Conservation (phyloP, 2,329 filamentous ascomycete species). For the Epichloe sibirici region DNA sequence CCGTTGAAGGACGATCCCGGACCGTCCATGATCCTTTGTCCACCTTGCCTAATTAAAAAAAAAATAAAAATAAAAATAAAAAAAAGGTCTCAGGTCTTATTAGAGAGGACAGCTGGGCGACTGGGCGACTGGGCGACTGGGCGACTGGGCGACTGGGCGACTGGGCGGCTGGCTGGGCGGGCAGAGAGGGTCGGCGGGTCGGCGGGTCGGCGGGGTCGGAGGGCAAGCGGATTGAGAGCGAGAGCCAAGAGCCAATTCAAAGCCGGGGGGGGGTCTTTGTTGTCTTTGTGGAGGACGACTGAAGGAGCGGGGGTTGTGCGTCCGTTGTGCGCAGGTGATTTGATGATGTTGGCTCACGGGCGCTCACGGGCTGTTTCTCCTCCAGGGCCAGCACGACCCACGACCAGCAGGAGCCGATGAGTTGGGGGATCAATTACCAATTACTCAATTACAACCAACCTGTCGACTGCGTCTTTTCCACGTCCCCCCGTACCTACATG, state of each 20-base stretch:
- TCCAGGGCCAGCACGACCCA: neutral
- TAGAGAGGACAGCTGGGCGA: conserved; percentile 4
- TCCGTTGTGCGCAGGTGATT: neutral
- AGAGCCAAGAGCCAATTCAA: conserved; percentile 1
- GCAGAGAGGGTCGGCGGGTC: neutral
- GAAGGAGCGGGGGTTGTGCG: neutral
- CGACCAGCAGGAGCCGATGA: neutral
- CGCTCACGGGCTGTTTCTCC: neutral
- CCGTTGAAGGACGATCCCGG: conserved; percentile 30
- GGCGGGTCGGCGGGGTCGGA: neutral
- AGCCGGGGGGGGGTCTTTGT: neutral
- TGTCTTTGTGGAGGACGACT: neutral
- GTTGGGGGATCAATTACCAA: neutral
- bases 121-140: neutral
- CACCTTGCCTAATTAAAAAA: conserved; percentile 10
- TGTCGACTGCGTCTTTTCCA: neutral
- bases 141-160: neutral
- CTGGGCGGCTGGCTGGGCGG: neutral
- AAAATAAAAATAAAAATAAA: too few relatives aligned
- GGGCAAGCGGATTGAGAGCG: conserved; percentile 3
- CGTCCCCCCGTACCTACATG: neutral
- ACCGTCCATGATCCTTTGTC: conserved; percentile 33
- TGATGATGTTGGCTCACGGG: neutral
- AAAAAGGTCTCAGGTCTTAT: conserved; percentile 10
- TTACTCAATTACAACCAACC: neutral